A percentile compares a stretch with the other conserved stretches of the same genome.
phyloP scores from a whole-genome alignment of 305 asterid species.

The Lippia alba region DNA sequence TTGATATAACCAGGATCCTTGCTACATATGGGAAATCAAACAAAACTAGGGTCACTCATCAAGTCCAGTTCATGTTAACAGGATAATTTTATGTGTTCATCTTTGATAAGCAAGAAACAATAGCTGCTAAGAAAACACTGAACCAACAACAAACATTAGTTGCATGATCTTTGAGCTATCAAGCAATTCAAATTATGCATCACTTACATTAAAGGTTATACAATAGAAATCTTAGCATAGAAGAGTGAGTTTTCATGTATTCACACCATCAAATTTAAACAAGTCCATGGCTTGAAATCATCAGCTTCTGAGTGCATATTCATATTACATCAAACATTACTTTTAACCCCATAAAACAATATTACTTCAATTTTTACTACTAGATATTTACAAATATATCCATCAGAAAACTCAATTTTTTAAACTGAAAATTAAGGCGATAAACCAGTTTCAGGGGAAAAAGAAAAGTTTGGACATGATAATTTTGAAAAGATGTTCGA shows the following conservation, averaged over 20 bases:
- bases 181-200: background rate
- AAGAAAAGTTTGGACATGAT: background rate
- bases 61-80: constrained; percentile 26
- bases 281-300: constrained; percentile 3
- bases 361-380: background rate
- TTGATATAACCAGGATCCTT: constrained; percentile 96
- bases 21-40: constrained; percentile 50
- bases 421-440: constrained; percentile 15
- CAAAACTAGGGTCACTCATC: constrained; percentile 30
- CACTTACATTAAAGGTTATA: constrained; percentile 2
- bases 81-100: background rate
- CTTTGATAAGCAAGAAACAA: background rate
- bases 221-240: constrained; percentile 9
- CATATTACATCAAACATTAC: background rate
- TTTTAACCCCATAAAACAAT: constrained; percentile 11
- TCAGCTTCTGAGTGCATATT: constrained; percentile 29
- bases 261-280: no score
- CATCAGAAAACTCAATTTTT: constrained; percentile 17
- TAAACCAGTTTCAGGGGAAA: background rate
- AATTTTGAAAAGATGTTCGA: constrained; percentile 16
- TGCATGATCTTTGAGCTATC: constrained; percentile 18
- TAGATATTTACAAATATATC: constrained; percentile 19
- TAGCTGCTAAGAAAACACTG: constrained; percentile 1
- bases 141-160: constrained; percentile 5
- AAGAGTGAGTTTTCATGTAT: background rate